Base-by-base conservation (phyloP, 768 basidiomycete genomes). In the Naganishia friedmannii region DNA sequence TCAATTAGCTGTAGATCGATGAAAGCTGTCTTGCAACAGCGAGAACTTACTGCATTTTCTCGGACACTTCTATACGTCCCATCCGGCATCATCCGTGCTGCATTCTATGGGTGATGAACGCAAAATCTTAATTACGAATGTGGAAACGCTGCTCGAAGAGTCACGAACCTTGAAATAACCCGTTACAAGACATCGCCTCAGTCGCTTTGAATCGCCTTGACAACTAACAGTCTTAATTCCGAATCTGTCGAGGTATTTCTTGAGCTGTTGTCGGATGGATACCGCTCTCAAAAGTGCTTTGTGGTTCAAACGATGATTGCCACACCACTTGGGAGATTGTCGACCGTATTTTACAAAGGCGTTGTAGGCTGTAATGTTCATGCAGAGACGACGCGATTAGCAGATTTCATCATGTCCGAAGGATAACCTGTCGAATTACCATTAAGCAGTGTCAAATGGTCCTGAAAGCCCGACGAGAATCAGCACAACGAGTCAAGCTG, bases 211-310 rank as follows among this genome's bases (percentile, higher is more conserved):
- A 81, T 98, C 94, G 0, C 92, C 93, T 75, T 95, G 86, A 78
- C 95, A 97, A 78, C 92, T 93, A 68, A 90, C 86, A 26, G 88
- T 79, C 0, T 90, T 89, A 29, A 95, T 83, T 51, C 87, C 85
- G 78, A 96, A 98, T 15, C 96, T 87, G 67, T 89, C 86, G 87
- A 98, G 89, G 78, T 97, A 98, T 81, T 93, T 96, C 77, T 90
- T 89, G 42, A 99, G 84, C 77, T 99, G 96, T n/a, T 90, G 86
- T 8, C 95, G 88, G 74, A 99, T 96, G 1, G 93, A 94, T 21
- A 97, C 87, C 0, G 91, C 95, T 63, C 96, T 86, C 0, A 93
- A 95, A 84, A 99, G 87, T 1, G 92, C 92, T 72, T 93, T 88
- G 80, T 95, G 95, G 60, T 94, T 97, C 5, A 99, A 83, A 0